phyloP scores from a whole-genome alignment of 2,329 filamentous ascomycete genomes.

The Aureobasidium leucospermi region DNA sequence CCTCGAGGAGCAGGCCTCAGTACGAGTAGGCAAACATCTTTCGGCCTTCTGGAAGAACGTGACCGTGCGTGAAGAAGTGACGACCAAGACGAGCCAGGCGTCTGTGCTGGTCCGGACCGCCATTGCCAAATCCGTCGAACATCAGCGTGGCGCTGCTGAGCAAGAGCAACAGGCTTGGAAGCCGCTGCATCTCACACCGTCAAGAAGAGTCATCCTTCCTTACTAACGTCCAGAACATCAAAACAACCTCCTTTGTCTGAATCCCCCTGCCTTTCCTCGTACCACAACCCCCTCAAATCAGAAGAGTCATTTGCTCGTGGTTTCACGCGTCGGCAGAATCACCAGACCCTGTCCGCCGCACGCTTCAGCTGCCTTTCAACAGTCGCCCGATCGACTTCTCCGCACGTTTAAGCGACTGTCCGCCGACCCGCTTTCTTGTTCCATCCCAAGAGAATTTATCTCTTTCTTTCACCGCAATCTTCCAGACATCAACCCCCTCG shows the following conservation, averaged over 20 bases:
- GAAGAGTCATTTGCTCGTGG: neutral
- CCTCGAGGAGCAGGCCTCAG: neutral
- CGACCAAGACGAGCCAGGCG: neutral
- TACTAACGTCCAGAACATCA: neutral
- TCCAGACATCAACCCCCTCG: conserved; percentile 15
- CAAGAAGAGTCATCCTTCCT: neutral
- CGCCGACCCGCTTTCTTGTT: conserved; percentile 7
- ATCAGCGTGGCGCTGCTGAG: neutral
- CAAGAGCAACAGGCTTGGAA: neutral
- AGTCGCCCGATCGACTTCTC: conserved; percentile 3
- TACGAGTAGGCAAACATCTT: conserved; percentile 5
- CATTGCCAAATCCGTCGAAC: neutral
- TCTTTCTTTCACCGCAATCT: conserved; percentile 5
- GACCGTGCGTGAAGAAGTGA: conserved; percentile 7
- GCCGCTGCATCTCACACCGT: neutral
- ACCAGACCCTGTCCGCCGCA: conserved; percentile 3
- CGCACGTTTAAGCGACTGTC: conserved; percentile 5
- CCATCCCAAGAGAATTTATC: conserved; percentile 13
- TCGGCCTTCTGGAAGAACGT: conserved; percentile 11
- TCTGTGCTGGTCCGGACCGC: neutral
- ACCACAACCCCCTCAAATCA: neutral
- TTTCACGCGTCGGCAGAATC: neutral
- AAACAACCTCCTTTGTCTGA: neutral
- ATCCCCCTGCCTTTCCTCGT: neutral
- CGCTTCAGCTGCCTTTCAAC: conserved; percentile 2